phyloP scores from a whole-genome alignment of 2,329 filamentous ascomycete species.

The Myriosclerotinia scirpicola region DNA sequence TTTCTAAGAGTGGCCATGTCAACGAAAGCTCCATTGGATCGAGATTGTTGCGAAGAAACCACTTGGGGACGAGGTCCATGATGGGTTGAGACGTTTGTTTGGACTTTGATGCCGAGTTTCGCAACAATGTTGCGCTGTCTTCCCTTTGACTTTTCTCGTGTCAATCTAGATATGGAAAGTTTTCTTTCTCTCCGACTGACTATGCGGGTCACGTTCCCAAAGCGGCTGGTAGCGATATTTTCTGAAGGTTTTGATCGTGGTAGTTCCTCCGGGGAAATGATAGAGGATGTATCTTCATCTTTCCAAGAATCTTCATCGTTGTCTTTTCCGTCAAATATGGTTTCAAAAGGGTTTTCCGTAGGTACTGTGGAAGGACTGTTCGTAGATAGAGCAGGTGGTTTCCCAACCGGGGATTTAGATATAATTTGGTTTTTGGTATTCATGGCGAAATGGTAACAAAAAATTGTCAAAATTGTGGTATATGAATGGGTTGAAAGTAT shows the following conservation, averaged over 20 bases:
- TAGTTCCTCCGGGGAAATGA: constrained; percentile 15
- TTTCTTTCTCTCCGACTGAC: constrained; percentile 33
- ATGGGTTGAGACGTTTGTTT: constrained; percentile 63
- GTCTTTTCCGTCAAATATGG: constrained; percentile 32
- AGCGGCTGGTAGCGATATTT: constrained; percentile 23
- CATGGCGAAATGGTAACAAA: constrained; percentile 24
- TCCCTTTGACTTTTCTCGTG: constrained; percentile 54
- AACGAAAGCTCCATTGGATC: constrained; percentile 42
- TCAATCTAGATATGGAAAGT: constrained; percentile 42
- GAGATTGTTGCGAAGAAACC: constrained; percentile 40
- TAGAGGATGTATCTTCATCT: constrained; percentile 29
- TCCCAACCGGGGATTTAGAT: constrained; percentile 17
- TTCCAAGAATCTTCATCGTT: constrained; percentile 40
- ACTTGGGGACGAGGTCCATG: constrained; percentile 48
- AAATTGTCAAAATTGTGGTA: constrained; percentile 20
- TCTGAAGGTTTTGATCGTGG: constrained; percentile 28
- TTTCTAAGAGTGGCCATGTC: constrained; percentile 60
- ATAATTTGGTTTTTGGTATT: constrained; percentile 23
- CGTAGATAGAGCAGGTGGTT: constrained; percentile 19
- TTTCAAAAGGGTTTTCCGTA: constrained; percentile 34
- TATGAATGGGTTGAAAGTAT: constrained; percentile 6
- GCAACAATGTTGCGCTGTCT: constrained; percentile 61
- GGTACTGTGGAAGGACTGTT: constrained; percentile 24
- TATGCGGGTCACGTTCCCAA: constrained; percentile 26
- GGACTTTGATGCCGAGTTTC: constrained; percentile 63